These are phyloP conservation scores for Pelargonium nanum DNA, from an alignment of 345 rosid genomes.

Conservation along the genomic window DNA sequence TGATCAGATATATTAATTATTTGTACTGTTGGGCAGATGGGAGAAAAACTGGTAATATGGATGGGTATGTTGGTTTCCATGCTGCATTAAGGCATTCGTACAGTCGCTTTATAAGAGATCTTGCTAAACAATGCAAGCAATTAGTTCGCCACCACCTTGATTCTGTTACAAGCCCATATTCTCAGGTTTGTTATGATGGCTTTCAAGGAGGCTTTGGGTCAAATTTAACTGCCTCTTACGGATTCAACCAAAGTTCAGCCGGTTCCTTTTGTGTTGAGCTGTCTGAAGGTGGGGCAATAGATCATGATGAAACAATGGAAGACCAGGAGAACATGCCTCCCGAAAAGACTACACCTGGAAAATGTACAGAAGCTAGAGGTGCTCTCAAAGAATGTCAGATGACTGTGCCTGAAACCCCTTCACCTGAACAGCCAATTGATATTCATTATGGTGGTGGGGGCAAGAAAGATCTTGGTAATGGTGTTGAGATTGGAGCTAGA, in stretches of 20 bases:
- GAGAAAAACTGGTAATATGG: conserved; percentile 57
- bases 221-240: conserved; percentile 25
- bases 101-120: conserved; percentile 57
- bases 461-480: conserved; percentile 68
- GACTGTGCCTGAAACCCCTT: conserved; percentile 97
- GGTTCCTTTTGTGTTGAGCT: conserved; percentile 64
- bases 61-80: conserved; percentile 80
- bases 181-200: conserved; percentile 77
- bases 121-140: conserved; percentile 82
- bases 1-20: not conserved
- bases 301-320: conserved; percentile 38
- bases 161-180: conserved; percentile 92
- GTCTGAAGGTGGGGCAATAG: conserved; percentile 38
- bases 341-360: conserved; percentile 67
- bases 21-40: conserved; percentile 39
- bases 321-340: conserved; percentile 84
- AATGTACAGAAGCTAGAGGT: conserved; percentile 40
- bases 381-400: conserved; percentile 56
- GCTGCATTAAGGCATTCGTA: conserved; percentile 77
- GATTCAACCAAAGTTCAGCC: conserved; percentile 39
- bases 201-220: conserved; percentile 53
- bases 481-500: conserved; percentile 58
- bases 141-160: conserved; percentile 86
- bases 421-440: conserved; percentile 90
- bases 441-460: conserved; percentile 31